Base-by-base conservation (phyloP, 2,329 filamentous ascomycete species). In the Teratosphaeria pseudoeucalypti region DNA sequence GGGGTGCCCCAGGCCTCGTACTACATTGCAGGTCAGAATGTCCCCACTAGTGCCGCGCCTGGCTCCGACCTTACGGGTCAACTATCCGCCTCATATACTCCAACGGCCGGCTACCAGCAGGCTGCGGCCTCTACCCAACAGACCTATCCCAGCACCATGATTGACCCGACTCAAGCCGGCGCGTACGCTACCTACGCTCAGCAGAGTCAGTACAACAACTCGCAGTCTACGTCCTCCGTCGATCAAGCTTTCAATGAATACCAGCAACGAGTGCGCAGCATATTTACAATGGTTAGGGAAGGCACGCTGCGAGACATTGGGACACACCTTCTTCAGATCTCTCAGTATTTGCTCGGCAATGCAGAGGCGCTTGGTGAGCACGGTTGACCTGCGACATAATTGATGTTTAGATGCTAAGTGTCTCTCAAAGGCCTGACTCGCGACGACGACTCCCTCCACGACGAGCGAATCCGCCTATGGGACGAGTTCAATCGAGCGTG, bases 401-500 rank as follows among this genome's bases (percentile, higher is more conserved):
- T 57, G 37, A 27, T 6, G 19, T 53, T 27, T 26, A 11, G 32
- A 52, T 26, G 32, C 56, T 47, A 12, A 23, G 7, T n/a, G 32
- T n/a, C 11, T 14, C 7, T 52, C 54, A 63, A 75, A 96, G 91
- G 90, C 60, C 84, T 97, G 68, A 86, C 88, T 65, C 85, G 87
- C 69, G 92, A 97, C 76, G 88, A 96, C 72, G 84, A 88, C 70
- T 80, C 81, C 57, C 81, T 90, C 59, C 85, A 94, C 70, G 77
- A 81, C 59, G 87, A 94, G 66, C 86, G 91, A 58, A 82, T 96
- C 65, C 86, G 87, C 70, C 78, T 97, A 6, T 99, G 94, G 94
- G 86, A 88, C 68, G 88, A 96, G 66, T 96, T 97, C 77, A 97
- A 99, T 74, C 82, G 90, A 60, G 91, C 89, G 61, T 97, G 92